These are phyloP conservation scores for Pleoardoris graminearum DNA, from an alignment of 2,329 filamentous ascomycete genomes.

Conservation along the genomic window DNA sequence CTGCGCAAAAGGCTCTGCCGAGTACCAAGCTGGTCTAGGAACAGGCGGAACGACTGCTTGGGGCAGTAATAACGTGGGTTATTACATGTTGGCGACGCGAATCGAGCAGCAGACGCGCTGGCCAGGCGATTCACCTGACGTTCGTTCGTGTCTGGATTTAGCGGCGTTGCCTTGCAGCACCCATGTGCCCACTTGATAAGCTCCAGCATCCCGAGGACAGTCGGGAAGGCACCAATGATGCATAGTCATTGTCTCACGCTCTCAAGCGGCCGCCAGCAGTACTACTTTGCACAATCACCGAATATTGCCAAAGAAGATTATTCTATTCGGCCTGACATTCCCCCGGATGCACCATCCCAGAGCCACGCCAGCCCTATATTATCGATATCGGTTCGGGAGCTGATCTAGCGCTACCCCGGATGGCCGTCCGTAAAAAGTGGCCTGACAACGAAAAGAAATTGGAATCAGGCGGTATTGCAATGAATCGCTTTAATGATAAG, in stretches of 20 bases:
- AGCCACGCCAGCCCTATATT: conserved; percentile 15
- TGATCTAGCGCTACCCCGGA: not conserved
- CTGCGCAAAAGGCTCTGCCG: conserved; percentile 5
- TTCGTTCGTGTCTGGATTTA: not conserved
- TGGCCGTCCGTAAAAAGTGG: not conserved
- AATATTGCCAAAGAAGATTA: not conserved
- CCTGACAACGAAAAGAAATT: not conserved
- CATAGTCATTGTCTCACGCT: conserved; percentile 14
- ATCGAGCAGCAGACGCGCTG: conserved; percentile 32
- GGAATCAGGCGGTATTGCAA: too few species aligned
- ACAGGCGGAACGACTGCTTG: conserved; percentile 30
- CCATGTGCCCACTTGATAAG: conserved; percentile 21
- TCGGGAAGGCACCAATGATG: conserved; percentile 16
- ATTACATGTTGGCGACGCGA: conserved; percentile 26
- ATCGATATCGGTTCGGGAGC: conserved; percentile 19
- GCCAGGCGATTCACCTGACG: conserved; percentile 19
- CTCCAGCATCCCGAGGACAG: conserved; percentile 5
- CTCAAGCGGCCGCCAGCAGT: conserved; percentile 9
- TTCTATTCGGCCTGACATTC: not conserved
- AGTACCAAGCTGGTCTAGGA: conserved; percentile 4
- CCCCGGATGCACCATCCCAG: too few species aligned
- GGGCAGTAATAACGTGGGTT: conserved; percentile 30
- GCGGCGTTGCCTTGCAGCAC: conserved; percentile 4
- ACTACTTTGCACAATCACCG: not conserved
- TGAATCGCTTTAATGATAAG: too few species aligned